Base-by-base conservation (phyloP, 305 asterid genomes). In the Rubia balearica region DNA sequence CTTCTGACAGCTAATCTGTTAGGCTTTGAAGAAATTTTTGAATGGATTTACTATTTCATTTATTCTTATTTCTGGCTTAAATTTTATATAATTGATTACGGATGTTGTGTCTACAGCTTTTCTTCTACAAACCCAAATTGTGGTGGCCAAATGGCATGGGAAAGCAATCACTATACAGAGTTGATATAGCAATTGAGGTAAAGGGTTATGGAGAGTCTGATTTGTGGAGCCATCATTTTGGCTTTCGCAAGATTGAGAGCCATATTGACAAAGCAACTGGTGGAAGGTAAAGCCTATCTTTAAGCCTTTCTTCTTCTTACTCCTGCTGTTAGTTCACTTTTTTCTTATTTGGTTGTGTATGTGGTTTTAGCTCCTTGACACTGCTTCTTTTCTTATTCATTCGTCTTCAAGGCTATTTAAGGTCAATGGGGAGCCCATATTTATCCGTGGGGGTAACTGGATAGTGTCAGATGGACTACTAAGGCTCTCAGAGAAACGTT, bases 101-200 rank as follows among this genome's bases (percentile, higher is more conserved):
- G 27, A 53, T 71, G 68, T 72, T 65, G 3, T 45, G 55, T 76
- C 72, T 68, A 70, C 89, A 94, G 99, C 81, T 89, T 57, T 91
- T 87, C 79, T 85, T 91, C 82, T 87, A 94, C 81, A 89, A 89
- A 76, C 99, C 99, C n/a, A 69, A 74, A 72, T 86, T 94, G 66
- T 94, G 99, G 99, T 94, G 99, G 99, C 99, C 99, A 73, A 94
- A 91, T 79, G 98, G 97, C 74, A 91, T 91, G 99, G 99, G 99
- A 69, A 88, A 87, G 73, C 99, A 94, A 78, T 78, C 85, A 70
- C 90, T 94, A 56, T 89, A 94, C 79, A 84, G 84, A 63, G 95
- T 94, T 38, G 93, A 87, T 75, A 87, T 91, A 73, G 80, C 92
- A n/a, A 84, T 91, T 70, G 83, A 85, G 75, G 97, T 88, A 69